Evolutionary conservation across 164 flowering plant species (phyloP).

Genomic region (Liriodendron chinense): DNA sequence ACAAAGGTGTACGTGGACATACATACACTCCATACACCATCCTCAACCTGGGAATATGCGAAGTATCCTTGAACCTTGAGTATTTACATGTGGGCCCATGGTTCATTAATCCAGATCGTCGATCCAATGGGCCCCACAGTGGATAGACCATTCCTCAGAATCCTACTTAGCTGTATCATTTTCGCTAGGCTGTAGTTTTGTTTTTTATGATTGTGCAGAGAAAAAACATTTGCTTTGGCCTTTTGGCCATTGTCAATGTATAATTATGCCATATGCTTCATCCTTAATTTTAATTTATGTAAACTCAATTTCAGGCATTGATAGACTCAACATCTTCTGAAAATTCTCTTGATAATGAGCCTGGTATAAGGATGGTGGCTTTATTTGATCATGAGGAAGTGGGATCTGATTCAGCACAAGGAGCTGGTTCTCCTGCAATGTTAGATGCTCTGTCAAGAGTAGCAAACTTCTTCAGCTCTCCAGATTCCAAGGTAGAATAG

Average conservation of each 20-base stretch:
- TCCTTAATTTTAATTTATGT: background rate
- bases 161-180: background rate
- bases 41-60: no score
- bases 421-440: slow-evolving; percentile 97
- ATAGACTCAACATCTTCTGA: slow-evolving; percentile 61
- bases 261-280: background rate
- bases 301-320: slow-evolving; percentile 41
- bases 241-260: background rate
- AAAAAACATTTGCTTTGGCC: background rate
- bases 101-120: no score
- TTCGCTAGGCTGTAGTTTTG: background rate
- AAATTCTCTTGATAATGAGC: slow-evolving; percentile 50
- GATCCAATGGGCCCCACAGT: no score
- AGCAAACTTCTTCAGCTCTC: slow-evolving; percentile 56
- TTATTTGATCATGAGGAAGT: slow-evolving; percentile 70
- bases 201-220: background rate
- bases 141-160: background rate
- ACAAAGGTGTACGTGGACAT: no score
- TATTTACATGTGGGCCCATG: no score
- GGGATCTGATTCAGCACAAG: slow-evolving; percentile 85
- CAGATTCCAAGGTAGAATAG: slow-evolving; percentile 55
- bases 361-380: slow-evolving; percentile 90
- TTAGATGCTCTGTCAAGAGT: slow-evolving; percentile 85
- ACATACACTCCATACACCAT: no score
- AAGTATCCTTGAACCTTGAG: no score